Conservation (phyloP, 208 protist species). For the Trypanosoma platydactyli region DNA sequence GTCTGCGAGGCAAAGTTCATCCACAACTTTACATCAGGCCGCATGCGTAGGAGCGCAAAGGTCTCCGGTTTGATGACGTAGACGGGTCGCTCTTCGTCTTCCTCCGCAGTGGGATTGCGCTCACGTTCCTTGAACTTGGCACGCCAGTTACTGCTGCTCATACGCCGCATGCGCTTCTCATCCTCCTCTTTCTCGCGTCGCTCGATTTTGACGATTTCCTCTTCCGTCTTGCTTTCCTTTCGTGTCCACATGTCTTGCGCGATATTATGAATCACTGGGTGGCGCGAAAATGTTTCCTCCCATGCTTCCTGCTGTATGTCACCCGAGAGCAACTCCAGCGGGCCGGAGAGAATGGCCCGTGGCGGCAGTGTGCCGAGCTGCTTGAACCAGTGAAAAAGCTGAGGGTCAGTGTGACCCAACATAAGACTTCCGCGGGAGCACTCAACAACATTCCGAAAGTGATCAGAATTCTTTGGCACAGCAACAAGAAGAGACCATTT, state of each 20-base stretch:
- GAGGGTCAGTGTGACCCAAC: slow-evolving; percentile 86
- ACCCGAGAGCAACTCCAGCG: slow-evolving; percentile 63
- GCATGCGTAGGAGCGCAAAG: slow-evolving; percentile 74
- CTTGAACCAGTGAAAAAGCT: slow-evolving; percentile 91
- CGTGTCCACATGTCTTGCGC: slow-evolving; percentile 87
- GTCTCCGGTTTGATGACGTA: slow-evolving; percentile 86
- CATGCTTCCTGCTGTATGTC: slow-evolving; percentile 79
- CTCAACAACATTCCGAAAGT: slow-evolving; percentile 71
- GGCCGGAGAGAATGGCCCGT: slow-evolving; percentile 69
- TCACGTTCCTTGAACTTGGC: slow-evolving; percentile 81
- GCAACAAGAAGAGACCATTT: slow-evolving; percentile 69
- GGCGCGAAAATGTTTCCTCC: slow-evolving; percentile 65
- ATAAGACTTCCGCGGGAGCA: slow-evolving; percentile 72
- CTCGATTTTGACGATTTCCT: slow-evolving; percentile 69
- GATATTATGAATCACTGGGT: slow-evolving; percentile 77
- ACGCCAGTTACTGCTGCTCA: slow-evolving; percentile 89
- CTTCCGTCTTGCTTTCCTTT: slow-evolving; percentile 65
- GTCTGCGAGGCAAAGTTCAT: slow-evolving; percentile 63
- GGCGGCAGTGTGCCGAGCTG: slow-evolving; percentile 81
- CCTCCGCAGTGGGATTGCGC: slow-evolving; percentile 72
- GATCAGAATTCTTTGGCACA: slow-evolving; percentile 74
- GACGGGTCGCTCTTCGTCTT: slow-evolving; percentile 80
- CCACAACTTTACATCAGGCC: slow-evolving; percentile 76
- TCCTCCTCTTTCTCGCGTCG: slow-evolving; percentile 78
- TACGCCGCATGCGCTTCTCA: slow-evolving; percentile 86